phyloP scores from a whole-genome alignment of 2,329 filamentous ascomycete species.

The Immersiporthe knoxdaviesiana region DNA sequence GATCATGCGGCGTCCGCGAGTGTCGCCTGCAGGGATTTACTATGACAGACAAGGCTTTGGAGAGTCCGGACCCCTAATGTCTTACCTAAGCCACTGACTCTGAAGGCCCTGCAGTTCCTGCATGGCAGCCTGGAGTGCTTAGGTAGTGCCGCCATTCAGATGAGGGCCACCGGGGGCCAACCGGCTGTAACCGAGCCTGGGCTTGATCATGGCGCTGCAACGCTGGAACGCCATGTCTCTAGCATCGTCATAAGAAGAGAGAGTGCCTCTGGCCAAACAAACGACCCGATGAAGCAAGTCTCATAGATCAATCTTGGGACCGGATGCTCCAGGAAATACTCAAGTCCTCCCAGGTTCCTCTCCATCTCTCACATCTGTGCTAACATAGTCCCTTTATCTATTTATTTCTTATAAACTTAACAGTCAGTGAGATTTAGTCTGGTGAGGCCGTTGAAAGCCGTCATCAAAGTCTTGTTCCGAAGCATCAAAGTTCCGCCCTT shows the following conservation, averaged over 20 bases:
- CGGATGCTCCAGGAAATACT: background rate
- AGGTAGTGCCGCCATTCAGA: background rate
- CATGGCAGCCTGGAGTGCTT: background rate
- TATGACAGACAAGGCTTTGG: background rate
- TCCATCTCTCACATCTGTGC: background rate
- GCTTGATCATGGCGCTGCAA: background rate
- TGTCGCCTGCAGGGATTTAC: constrained; percentile 15
- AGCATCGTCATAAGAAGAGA: background rate
- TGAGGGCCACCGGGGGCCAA: background rate
- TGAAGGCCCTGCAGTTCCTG: background rate
- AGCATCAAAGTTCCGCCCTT: constrained; percentile 16
- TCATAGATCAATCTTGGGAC: background rate
- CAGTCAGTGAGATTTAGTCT: background rate
- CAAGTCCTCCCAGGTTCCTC: too few relatives aligned
- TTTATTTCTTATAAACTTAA: background rate
- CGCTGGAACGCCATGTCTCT: background rate
- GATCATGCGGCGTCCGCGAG: background rate
- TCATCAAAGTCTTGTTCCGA: constrained; percentile 13
- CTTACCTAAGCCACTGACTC: constrained; percentile 8
- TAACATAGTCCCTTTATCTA: background rate
- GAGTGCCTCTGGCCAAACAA: too few relatives aligned
- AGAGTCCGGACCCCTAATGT: background rate
- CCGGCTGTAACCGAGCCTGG: constrained; percentile 3
- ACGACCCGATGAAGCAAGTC: background rate
- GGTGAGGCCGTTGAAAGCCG: background rate